Evolutionary conservation across 2,329 filamentous ascomycete genomes (phyloP).

Genomic region (Gaeumannomyces tritici): DNA sequence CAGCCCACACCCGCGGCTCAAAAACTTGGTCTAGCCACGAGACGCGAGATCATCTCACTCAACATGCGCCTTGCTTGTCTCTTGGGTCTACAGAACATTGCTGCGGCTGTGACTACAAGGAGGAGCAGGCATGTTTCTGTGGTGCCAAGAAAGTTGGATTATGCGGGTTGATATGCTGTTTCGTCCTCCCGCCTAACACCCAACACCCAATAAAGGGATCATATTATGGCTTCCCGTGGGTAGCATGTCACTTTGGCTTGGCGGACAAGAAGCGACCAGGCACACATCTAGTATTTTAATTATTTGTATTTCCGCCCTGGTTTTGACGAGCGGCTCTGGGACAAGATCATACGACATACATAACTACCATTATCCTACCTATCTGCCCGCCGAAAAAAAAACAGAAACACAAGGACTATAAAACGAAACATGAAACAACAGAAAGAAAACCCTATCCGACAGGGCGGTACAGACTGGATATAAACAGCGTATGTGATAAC

Average conservation of each 20-base stretch:
- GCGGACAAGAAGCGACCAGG: not conserved
- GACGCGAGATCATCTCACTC: not conserved
- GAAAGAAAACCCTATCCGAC: not conserved
- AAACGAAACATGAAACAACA: not conserved
- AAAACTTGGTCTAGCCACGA: not conserved
- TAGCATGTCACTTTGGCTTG: too few relatives aligned
- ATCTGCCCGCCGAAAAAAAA: constrained; percentile 3
- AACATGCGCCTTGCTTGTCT: not conserved
- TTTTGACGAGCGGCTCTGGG: not conserved
- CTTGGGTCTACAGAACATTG: too few relatives aligned
- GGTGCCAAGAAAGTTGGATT: not conserved
- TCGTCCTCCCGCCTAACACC: not conserved
- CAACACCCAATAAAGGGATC: too few relatives aligned
- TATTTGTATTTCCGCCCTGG: not conserved
- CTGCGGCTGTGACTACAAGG: too few relatives aligned
- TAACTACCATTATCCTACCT: not conserved
- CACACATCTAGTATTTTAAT: not conserved
- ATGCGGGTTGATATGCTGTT: too few relatives aligned
- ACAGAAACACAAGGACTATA: not conserved
- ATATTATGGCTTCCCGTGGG: too few relatives aligned
- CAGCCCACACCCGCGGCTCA: too few relatives aligned
- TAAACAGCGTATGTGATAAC: not conserved
- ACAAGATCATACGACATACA: constrained; percentile 4
- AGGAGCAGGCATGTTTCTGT: too few relatives aligned
- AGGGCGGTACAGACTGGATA: not conserved